Evolutionary conservation across 345 rosid species (phyloP), one percentile per base, ranked within the genome.

Genomic region (Eucalyptus tenuipes): DNA sequence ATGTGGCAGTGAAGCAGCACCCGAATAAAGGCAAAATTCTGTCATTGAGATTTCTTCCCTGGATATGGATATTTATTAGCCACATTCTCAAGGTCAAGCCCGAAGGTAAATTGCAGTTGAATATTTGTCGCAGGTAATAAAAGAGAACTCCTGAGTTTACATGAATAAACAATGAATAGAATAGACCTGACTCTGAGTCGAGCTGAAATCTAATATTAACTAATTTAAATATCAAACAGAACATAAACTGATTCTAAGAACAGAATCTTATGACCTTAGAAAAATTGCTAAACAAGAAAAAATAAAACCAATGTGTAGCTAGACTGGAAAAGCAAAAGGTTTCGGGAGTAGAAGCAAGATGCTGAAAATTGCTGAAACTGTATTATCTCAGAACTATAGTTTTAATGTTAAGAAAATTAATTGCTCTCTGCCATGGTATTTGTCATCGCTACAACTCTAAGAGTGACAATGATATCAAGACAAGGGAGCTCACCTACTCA

Each of bases 1-100:
- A 89, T 89, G 93, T 90, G 94, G 93, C 85, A 94, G 91, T 57
- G 90, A 94, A 89, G 93, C 93, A 64, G 92, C 93, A 86, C 95
- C 97, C 88, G 97, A 94, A 86, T 91, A 89, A 89, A 97, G 92
- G 92, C 87, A 92, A 88, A 92, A 86, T 87, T 90, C 91, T 64
- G 90, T 85, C 40, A 85, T 87, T 59, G 88, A 89, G 87, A 90
- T 40, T 88, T 92, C 95, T 92, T 94, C 94, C 92, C 97, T 95
- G 93, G 80, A 68, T 68, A 68, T 33, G 80, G 7, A 68, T 33
- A 68, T 68, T 33, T 68, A 33, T 68, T 68, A 68, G 44, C 80
- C 80, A 68, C 80, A 33, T 33, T 17, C 80, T 68, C 80, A 17
- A 68, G 80, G 7, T 68, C 80, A 33, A 68, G 40, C 44, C 44